Evolutionary conservation across 768 basidiomycete genomes (phyloP).

Genomic region (Rhizopogon vulgaris): DNA sequence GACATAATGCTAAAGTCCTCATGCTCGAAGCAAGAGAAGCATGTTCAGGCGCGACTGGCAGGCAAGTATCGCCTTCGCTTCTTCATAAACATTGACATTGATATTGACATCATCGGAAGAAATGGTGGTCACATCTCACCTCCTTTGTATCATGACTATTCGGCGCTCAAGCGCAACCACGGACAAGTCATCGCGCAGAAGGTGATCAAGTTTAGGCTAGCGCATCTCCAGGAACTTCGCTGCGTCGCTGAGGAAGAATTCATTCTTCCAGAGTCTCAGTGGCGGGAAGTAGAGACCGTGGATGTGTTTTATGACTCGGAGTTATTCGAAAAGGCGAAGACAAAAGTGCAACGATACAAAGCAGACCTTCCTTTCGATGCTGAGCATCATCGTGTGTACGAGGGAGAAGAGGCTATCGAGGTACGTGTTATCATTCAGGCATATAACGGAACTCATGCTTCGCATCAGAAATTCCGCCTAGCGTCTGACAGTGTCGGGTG

Average conservation of each 20-base stretch:
- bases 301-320: slow-evolving; percentile 47
- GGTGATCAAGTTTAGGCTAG: slow-evolving; percentile 55
- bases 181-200: slow-evolving; percentile 43
- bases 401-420: slow-evolving; percentile 27
- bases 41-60: slow-evolving; percentile 70
- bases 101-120: slow-evolving; percentile 24
- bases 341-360: slow-evolving; percentile 37
- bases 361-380: slow-evolving; percentile 47
- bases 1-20: slow-evolving; percentile 39
- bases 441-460: not conserved
- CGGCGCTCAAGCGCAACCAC: slow-evolving; percentile 35
- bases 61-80: slow-evolving; percentile 32
- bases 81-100: no score
- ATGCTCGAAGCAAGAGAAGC: slow-evolving; percentile 79
- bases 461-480: slow-evolving; percentile 41
- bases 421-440: slow-evolving; percentile 9
- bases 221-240: slow-evolving; percentile 47
- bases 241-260: slow-evolving; percentile 48
- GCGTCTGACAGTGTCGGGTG: slow-evolving; percentile 41
- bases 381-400: slow-evolving; percentile 23
- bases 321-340: slow-evolving; percentile 37
- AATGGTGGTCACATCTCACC: slow-evolving; percentile 71
- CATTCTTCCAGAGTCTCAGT: slow-evolving; percentile 47
- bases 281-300: slow-evolving; percentile 49
- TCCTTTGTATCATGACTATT: slow-evolving; percentile 53